A percentile compares a stretch with the other conserved stretches of the same genome.
Evolutionary conservation across 345 rosid species (phyloP).

Genomic region (Boechera divaricarpa): DNA sequence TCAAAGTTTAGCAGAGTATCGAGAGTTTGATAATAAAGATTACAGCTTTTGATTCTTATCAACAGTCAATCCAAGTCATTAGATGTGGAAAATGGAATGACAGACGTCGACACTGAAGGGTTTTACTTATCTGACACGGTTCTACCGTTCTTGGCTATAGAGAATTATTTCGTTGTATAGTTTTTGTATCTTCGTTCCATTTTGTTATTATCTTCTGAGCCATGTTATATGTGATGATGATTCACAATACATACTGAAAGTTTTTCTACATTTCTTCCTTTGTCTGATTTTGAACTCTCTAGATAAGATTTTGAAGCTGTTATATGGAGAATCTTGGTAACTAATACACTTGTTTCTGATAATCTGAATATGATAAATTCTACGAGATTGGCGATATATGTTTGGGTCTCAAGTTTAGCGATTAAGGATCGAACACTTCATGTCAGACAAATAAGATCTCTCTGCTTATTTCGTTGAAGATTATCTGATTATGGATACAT

Average conservation of each 20-base stretch:
- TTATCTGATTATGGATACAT: slow-evolving; percentile 22
- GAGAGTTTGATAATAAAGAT: too few species aligned
- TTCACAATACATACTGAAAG: not conserved
- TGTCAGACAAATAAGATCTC: slow-evolving; percentile 38
- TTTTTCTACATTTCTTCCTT: not conserved
- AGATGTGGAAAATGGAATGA: not conserved
- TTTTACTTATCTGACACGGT: slow-evolving; percentile 1
- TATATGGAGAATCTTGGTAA: too few species aligned
- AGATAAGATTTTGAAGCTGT: not conserved
- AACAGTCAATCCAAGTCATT: not conserved
- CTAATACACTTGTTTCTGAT: too few species aligned
- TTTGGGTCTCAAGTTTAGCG: not conserved
- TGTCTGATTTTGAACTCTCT: not conserved
- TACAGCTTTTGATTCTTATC: too few species aligned
- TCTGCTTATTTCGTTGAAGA: slow-evolving; percentile 41
- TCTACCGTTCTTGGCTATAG: slow-evolving; percentile 8
- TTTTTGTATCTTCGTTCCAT: not conserved
- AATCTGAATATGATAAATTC: not conserved
- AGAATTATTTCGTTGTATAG: slow-evolving; percentile 26
- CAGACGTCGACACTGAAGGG: not conserved
- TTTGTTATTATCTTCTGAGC: not conserved
- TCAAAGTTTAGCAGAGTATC: too few species aligned
- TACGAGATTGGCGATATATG: not conserved
- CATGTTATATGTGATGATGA: not conserved
- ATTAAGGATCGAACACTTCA: not conserved